Percentiles rank a stretch among this genome's conserved stretches.
These are phyloP conservation scores for Leccinum subfulvum DNA, from an alignment of 1,284 basidiomycete genomes.

Conservation along the genomic window DNA sequence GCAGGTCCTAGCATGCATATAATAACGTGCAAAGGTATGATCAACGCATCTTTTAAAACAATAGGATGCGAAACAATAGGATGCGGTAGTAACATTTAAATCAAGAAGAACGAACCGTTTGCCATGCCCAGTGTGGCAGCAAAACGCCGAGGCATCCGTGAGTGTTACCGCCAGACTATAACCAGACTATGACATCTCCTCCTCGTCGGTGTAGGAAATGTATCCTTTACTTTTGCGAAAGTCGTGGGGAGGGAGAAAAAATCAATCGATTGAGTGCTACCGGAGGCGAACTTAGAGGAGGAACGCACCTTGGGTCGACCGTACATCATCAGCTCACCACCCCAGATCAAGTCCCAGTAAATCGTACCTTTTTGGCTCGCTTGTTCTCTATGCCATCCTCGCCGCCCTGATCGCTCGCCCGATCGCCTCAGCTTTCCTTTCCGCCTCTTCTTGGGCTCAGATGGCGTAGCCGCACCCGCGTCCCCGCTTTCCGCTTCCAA, in stretches of 20 bases:
- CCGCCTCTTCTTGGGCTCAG: constrained; percentile 38
- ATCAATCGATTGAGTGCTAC: neutral
- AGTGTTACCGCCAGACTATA: neutral
- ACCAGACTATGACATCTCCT: constrained; percentile 47
- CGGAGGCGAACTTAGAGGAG: neutral
- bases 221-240: constrained; percentile 75
- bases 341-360: neutral
- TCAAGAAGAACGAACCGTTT: neutral
- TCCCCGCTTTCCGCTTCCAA: neutral
- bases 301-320: constrained; percentile 50
- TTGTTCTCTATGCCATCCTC: constrained; percentile 48
- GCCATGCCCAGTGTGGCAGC: neutral
- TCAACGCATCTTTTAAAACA: neutral
- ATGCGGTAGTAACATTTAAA: neutral
- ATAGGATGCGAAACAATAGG: neutral
- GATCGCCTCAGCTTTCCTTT: constrained; percentile 50
- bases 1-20: constrained; percentile 14
- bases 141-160: neutral
- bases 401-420: constrained; percentile 29
- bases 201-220: constrained; percentile 77
- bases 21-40: neutral
- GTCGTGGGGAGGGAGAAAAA: neutral
- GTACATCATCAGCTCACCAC: neutral
- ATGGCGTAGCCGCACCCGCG: neutral
- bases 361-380: constrained; percentile 62